Base-by-base conservation (phyloP, 345 rosid genomes). In the Euphorbia peplus region DNA sequence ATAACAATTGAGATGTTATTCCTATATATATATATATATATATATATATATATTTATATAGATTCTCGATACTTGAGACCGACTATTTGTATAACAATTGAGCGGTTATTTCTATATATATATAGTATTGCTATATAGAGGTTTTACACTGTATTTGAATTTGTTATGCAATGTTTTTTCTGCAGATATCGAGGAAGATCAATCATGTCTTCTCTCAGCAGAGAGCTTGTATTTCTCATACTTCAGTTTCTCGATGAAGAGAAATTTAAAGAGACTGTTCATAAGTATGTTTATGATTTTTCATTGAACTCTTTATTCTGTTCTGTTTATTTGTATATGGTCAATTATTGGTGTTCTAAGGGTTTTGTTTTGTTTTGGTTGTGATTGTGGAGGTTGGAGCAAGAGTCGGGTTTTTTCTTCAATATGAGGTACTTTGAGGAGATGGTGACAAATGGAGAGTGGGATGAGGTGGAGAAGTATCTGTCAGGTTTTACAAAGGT, bases 161-260 rank as follows among this genome's bases (percentile, higher is more conserved):
- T n/a, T n/a, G n/a, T n/a, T n/a, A n/a, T n/a, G n/a, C n/a, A n/a
- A n/a, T n/a, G n/a, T 55, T 58, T 35, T 6, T 32, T 44, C 26
- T 48, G 61, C 58, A 69, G 67, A 22, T 51, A 42, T 35, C 30
- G 4, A 5, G 11, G 25, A 64, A 54, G 25, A 28, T 32, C 63
- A 70, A 81, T 67, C 70, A 91, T 89, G 97, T 78, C 95, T 30
- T 91, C 93, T 46, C 87, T 87, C 16, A 87, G 93, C 73, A 86
- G 90, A 58, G 97, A 91, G 35, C 93, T 91, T 22, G 95, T 91
- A 71, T 91, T 91, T 68, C 87, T 89, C 54, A 87, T 91, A 83
- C 97, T 88, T 69, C 97, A 91, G 70, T 88, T 88, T 79, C 95
- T 90, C 21, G 92, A 90, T 26, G 93, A 90, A 70, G 97, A 90